These are phyloP conservation scores for Parastagonospora avenae DNA, from an alignment of 2,329 filamentous ascomycete genomes.

Conservation along the genomic window DNA sequence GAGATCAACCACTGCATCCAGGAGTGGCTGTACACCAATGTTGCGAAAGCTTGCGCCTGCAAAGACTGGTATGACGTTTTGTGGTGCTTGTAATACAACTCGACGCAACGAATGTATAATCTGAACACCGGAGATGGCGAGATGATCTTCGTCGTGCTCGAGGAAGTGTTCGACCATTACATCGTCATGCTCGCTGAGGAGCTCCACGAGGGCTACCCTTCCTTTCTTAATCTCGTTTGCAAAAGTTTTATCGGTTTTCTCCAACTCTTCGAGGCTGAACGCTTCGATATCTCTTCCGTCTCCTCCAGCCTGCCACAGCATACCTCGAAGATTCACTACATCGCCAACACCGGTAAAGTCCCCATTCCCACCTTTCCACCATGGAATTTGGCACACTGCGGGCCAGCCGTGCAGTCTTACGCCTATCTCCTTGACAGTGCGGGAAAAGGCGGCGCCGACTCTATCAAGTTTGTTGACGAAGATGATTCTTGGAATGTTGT, in stretches of 20 bases:
- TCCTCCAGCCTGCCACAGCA: conserved; percentile 72
- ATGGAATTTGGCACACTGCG: conserved; percentile 91
- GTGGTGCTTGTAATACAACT: conserved; percentile 70
- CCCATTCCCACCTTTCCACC: conserved; percentile 78
- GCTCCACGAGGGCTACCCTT: conserved; percentile 77
- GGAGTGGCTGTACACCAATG: conserved; percentile 87
- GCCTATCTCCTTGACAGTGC: conserved; percentile 85
- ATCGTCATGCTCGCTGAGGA: conserved; percentile 88
- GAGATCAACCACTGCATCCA: conserved; percentile 87
- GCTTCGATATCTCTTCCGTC: conserved; percentile 68
- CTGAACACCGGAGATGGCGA: conserved; percentile 66
- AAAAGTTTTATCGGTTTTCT: conserved; percentile 55
- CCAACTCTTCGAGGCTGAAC: conserved; percentile 61
- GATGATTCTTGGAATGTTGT: conserved; percentile 80
- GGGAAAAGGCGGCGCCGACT: conserved; percentile 79
- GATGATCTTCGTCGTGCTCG: conserved; percentile 73
- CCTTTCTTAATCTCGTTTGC: conserved; percentile 75
- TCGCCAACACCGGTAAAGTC: conserved; percentile 84
- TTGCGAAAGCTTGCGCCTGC: conserved; percentile 92
- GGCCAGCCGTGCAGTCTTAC: conserved; percentile 81
- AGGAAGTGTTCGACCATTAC: conserved; percentile 83
- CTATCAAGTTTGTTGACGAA: conserved; percentile 87
- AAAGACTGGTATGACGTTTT: conserved; percentile 82
- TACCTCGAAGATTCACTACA: conserved; percentile 73
- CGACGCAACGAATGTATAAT: conserved; percentile 77